These are phyloP conservation scores for Phyllosticta citriasiana DNA, from an alignment of 2,329 filamentous ascomycete genomes.

Conservation along the genomic window DNA sequence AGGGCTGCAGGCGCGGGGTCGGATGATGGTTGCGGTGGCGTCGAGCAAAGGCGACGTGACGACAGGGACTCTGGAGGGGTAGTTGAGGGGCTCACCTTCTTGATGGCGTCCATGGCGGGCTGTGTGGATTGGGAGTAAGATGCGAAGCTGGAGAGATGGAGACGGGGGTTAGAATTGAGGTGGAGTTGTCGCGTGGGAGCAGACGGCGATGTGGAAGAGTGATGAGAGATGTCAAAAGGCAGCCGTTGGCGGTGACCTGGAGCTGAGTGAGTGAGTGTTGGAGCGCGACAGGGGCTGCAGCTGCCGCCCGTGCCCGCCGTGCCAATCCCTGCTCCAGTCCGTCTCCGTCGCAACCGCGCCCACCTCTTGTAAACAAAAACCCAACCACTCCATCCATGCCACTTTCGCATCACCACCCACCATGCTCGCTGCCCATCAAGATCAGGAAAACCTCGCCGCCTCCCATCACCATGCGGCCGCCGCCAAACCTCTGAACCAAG, in stretches of 20 bases:
- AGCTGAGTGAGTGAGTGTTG: background rate
- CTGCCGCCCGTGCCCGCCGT: background rate
- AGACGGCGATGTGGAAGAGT: background rate
- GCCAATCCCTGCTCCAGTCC: background rate
- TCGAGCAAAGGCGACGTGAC: background rate
- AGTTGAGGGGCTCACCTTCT: slow-evolving; percentile 26
- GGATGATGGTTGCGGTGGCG: slow-evolving; percentile 4
- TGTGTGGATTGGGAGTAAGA: background rate
- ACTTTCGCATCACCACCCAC: slow-evolving; percentile 17
- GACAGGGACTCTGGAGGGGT: slow-evolving; percentile 14
- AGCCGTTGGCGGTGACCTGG: slow-evolving; percentile 4
- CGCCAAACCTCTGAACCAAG: slow-evolving; percentile 62
- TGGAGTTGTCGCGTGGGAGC: background rate
- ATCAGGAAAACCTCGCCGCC: slow-evolving; percentile 82
- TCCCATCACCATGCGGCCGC: slow-evolving; percentile 60
- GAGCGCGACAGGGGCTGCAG: slow-evolving; percentile 2
- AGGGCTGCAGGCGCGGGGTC: slow-evolving; percentile 15
- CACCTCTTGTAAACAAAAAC: background rate
- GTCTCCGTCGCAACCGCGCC: background rate
- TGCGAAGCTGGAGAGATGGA: background rate
- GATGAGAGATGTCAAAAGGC: slow-evolving; percentile 2
- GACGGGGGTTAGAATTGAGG: background rate
- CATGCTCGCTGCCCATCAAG: slow-evolving; percentile 65
- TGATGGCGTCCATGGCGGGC: slow-evolving; percentile 33
- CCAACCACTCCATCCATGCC: slow-evolving; percentile 20